These are phyloP conservation scores for Syncephalastrum sp. DNA, from an alignment of 371 early-diverging fungal genomes.

Conservation along the genomic window DNA sequence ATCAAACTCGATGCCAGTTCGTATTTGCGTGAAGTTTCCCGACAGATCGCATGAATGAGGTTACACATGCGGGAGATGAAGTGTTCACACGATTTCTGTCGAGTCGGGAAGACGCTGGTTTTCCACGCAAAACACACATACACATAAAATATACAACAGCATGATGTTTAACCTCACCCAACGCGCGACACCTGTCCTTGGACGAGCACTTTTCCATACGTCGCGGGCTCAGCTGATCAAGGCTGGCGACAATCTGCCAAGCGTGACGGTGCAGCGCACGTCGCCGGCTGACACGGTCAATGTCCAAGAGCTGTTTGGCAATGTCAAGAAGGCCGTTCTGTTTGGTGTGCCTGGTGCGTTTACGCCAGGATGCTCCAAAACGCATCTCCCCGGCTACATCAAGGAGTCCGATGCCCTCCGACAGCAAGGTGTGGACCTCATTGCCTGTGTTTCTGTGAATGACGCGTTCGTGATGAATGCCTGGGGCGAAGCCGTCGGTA, in stretches of 20 bases:
- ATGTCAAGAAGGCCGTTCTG: constrained; percentile 47
- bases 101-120: no score
- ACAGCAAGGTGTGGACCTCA: constrained; percentile 62
- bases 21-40: no score
- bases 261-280: constrained; percentile 37
- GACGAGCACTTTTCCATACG: constrained; percentile 14
- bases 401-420: constrained; percentile 57
- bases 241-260: constrained; percentile 34
- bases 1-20: no score
- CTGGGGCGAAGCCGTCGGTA: constrained; percentile 59
- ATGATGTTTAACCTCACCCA: no score
- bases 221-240: constrained; percentile 17
- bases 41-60: no score
- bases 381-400: constrained; percentile 72
- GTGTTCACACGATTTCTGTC: no score
- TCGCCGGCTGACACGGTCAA: constrained; percentile 43
- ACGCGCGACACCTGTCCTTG: no score
- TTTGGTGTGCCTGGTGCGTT: constrained; percentile 68
- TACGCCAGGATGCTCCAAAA: constrained; percentile 65
- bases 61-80: no score
- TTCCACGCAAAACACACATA: no score
- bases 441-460: constrained; percentile 68
- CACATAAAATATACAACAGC: no score
- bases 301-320: constrained; percentile 43
- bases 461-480: constrained; percentile 76